Base-by-base conservation (phyloP, 2,329 filamentous ascomycete genomes). In the Ophiosphaerella korrae region DNA sequence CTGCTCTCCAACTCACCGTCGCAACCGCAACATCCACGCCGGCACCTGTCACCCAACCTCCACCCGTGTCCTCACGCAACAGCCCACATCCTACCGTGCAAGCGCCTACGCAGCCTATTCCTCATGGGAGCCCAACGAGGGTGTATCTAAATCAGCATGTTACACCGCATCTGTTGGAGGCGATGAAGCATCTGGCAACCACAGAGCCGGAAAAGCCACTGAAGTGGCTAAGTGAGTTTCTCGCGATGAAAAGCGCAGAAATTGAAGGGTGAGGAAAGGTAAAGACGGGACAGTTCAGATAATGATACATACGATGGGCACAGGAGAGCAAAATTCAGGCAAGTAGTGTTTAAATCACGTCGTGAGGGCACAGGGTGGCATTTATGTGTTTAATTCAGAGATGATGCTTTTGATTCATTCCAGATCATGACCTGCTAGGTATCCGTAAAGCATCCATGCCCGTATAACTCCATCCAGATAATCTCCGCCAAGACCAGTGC, bases 121-220 rank as follows among this genome's bases (percentile, higher is more conserved):
- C 77, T 16, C 78, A 81, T 54, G 79, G 79, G 6, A 75, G 74
- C 21, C 75, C 78, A 1, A 80, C 78, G 23, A 65, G 79, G 9
- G 74, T 80, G 40, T 81, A 79, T 57, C 59, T 81, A 55, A 81
- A 81, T 53, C 70, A 75, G 60, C 69, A 80, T 57, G 71, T 81
- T 31, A 81, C 78, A 37, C 79, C 78, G 46, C 74, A 80, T 65
- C 57, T 81, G 62, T 64, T 81, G 36, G 79, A 81, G 62, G 79
- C 75, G 5, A 80, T 81, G 78, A 81, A 81, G 68, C 75, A 77
- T 64, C 53, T 81, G 40, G 78, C 75, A 14, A 74, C 75, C n/a
- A 66, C 75, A 44, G 78, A 80, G 73, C 79, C 79, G 0, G 78
- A 81, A 55, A 81, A 81, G 63, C 79, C 79, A 49, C 55, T 81